Conservation (phyloP, 257 asterid genomes). For the Nicotiana sylvestris region DNA sequence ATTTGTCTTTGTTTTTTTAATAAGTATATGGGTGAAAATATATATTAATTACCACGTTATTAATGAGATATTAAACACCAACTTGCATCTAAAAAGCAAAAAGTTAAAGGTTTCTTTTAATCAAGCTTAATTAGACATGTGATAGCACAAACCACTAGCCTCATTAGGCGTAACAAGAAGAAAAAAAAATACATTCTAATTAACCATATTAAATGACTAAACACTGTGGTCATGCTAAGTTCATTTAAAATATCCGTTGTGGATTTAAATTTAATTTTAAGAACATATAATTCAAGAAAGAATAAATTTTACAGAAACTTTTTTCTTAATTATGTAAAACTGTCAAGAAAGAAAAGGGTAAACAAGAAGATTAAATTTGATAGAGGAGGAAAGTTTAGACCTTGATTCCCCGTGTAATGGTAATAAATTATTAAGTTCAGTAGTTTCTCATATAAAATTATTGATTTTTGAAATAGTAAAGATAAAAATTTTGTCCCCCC, state of each 20-base stretch:
- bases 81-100: constrained; percentile 20
- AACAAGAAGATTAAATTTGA: too few relatives aligned
- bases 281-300: too few relatives aligned
- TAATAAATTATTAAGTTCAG: too few relatives aligned
- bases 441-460: too few relatives aligned
- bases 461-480: too few relatives aligned
- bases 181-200: not conserved
- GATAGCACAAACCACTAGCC: constrained; percentile 6
- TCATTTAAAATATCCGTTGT: not conserved
- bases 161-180: not conserved
- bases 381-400: too few relatives aligned
- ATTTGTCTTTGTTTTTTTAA: constrained; percentile 29
- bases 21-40: not conserved
- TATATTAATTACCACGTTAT: constrained; percentile 10
- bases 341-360: too few relatives aligned
- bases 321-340: too few relatives aligned
- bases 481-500: too few relatives aligned
- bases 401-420: too few relatives aligned
- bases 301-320: too few relatives aligned
- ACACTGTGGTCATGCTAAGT: not conserved
- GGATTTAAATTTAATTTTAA: too few relatives aligned
- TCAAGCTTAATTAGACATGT: constrained; percentile 19
- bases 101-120: not conserved
- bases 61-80: constrained; percentile 3
- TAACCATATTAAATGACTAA: not conserved